phyloP scores from a whole-genome alignment of 768 basidiomycete genomes.

The Leccinum subtestaceum region DNA sequence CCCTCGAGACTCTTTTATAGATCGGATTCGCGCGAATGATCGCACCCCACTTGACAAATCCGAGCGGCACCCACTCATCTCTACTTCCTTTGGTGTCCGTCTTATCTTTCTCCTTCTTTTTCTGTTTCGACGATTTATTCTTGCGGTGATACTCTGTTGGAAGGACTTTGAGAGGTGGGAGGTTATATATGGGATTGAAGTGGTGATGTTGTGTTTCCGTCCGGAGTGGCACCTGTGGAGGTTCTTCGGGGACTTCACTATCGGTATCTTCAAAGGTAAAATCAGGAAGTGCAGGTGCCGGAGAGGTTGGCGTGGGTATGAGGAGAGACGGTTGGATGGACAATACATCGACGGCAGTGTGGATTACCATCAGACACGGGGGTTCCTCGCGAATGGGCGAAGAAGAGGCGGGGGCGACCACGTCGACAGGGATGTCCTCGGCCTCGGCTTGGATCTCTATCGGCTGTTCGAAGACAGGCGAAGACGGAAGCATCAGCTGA shows the following conservation, averaged over 20 bases:
- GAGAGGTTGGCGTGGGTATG: constrained; percentile 38
- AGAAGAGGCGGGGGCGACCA: background rate
- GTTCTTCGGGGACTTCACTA: constrained; percentile 21
- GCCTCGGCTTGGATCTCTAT: background rate
- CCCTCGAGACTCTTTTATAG: constrained; percentile 62
- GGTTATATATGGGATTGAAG: constrained; percentile 46
- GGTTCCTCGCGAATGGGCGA: background rate
- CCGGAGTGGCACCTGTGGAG: constrained; percentile 10
- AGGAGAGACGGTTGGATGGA: constrained; percentile 28
- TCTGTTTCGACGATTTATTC: constrained; percentile 45
- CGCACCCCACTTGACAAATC: constrained; percentile 70
- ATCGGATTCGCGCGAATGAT: constrained; percentile 75
- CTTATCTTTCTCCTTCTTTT: constrained; percentile 53
- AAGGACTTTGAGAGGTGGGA: constrained; percentile 54
- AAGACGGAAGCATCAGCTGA: constrained; percentile 24
- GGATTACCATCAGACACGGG: constrained; percentile 21
- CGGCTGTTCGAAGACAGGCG: constrained; percentile 7
- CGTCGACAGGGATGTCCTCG: constrained; percentile 1
- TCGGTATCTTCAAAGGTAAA: constrained; percentile 36
- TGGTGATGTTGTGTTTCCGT: constrained; percentile 32
- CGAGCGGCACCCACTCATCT: constrained; percentile 65
- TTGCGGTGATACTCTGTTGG: constrained; percentile 55
- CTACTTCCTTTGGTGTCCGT: constrained; percentile 49
- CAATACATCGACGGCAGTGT: constrained; percentile 29
- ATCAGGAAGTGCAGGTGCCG: constrained; percentile 28